Conservation (phyloP, 441 rosid genomes). For the Dalechampia spathulata region DNA sequence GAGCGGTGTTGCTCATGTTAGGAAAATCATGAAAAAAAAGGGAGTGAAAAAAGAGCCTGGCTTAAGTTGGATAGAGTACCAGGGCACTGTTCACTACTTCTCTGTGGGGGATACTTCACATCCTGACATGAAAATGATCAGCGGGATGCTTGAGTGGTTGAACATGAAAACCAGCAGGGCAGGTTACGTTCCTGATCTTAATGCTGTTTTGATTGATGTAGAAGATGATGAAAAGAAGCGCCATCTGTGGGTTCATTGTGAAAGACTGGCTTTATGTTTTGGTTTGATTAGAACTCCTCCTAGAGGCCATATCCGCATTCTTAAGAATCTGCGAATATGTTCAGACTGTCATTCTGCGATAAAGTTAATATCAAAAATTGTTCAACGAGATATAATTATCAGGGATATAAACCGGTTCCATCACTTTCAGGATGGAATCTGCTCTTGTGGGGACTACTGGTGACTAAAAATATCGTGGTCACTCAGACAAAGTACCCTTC, state of each 20-base stretch:
- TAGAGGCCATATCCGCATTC: constrained; percentile 48
- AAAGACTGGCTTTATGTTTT: constrained; percentile 77
- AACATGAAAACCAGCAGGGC: constrained; percentile 53
- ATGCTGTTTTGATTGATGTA: constrained; percentile 44
- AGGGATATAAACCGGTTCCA: constrained; percentile 88
- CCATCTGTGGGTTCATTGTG: constrained; percentile 76
- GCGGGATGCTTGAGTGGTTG: constrained; percentile 81
- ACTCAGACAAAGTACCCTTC: neutral
- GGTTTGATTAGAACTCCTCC: constrained; percentile 47
- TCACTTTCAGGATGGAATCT: constrained; percentile 59
- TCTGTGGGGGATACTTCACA: constrained; percentile 57
- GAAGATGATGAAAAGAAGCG: constrained; percentile 54
- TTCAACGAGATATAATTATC: constrained; percentile 58
- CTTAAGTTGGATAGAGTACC: constrained; percentile 80
- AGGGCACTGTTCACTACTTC: constrained; percentile 60
- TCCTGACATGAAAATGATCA: constrained; percentile 52
- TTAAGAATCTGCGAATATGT: constrained; percentile 75
- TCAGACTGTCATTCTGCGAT: constrained; percentile 71
- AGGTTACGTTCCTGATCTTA: constrained; percentile 52
- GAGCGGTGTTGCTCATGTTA: constrained; percentile 50
- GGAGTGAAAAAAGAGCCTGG: constrained; percentile 85
- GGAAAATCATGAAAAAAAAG: constrained; percentile 60
- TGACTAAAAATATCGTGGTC: constrained; percentile 25
- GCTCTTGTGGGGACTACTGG: constrained; percentile 86
- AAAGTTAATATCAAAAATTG: constrained; percentile 54